A percentile compares a stretch with the other conserved stretches of the same genome.
Evolutionary conservation across 495 filamentous ascomycete genomes (phyloP).

Genomic region (Trichoderma virens): DNA sequence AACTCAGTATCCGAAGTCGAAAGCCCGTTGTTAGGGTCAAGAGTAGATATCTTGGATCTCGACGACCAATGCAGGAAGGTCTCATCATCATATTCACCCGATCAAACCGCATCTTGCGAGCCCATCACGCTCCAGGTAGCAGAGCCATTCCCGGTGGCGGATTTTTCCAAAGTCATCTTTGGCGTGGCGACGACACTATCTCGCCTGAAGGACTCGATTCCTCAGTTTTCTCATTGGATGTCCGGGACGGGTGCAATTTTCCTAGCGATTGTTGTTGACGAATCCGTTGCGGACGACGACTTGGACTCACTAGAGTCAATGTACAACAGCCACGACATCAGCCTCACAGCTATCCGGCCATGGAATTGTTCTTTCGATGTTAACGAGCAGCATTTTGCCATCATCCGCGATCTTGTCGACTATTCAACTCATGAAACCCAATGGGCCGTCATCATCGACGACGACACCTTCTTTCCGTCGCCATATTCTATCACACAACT

Average conservation of each 20-base stretch:
- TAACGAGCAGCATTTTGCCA: conserved; percentile 56
- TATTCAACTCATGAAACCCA: conserved; percentile 45
- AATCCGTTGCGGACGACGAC: conserved; percentile 17
- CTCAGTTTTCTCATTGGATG: conserved; percentile 55
- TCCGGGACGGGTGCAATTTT: conserved; percentile 47
- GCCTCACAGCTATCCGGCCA: conserved; percentile 45
- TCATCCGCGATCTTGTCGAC: conserved; percentile 49
- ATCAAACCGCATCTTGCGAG: neutral
- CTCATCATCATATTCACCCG: neutral
- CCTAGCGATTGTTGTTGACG: conserved; percentile 47
- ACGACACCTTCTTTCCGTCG: conserved; percentile 68
- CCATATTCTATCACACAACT: conserved; percentile 46
- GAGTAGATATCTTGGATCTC: neutral
- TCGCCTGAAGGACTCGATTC: conserved; percentile 48
- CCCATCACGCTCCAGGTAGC: neutral
- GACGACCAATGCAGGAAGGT: neutral
- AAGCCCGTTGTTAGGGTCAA: neutral
- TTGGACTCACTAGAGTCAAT: conserved; percentile 20
- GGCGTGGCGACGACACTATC: conserved; percentile 53
- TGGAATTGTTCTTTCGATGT: conserved; percentile 38
- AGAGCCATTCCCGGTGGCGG: neutral
- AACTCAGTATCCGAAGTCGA: neutral
- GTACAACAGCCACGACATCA: conserved; percentile 37
- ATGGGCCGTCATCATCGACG: conserved; percentile 61
- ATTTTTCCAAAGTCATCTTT: conserved; percentile 30